Evolutionary conservation across 495 filamentous ascomycete genomes (phyloP).

Genomic region (Cercophora samala): DNA sequence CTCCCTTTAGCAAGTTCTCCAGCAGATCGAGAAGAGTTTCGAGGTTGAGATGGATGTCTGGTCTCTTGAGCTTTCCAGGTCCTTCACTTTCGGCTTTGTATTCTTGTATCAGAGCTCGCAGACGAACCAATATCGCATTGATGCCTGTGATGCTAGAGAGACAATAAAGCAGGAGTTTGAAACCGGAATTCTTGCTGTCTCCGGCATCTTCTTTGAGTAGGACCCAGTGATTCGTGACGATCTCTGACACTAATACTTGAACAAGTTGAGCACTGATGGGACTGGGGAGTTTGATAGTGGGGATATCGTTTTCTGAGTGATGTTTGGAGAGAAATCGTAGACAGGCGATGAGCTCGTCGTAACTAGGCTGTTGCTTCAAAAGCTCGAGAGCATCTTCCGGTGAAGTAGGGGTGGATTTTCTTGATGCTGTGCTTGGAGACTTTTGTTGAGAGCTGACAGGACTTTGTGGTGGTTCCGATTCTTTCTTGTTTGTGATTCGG

Average conservation of each 20-base stretch:
- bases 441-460: slow-evolving; percentile 20
- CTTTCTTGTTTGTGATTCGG: slow-evolving; percentile 14
- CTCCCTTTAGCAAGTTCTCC: slow-evolving; percentile 54
- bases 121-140: slow-evolving; percentile 61
- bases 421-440: slow-evolving; percentile 13
- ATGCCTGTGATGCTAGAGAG: slow-evolving; percentile 70
- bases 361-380: slow-evolving; percentile 63
- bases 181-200: slow-evolving; percentile 22
- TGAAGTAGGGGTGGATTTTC: slow-evolving; percentile 32
- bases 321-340: slow-evolving; percentile 53
- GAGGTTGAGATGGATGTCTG: slow-evolving; percentile 40
- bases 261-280: slow-evolving; percentile 67
- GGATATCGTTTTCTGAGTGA: slow-evolving; percentile 30
- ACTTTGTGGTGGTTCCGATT: background rate
- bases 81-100: slow-evolving; percentile 28
- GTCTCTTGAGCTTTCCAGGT: slow-evolving; percentile 32
- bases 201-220: slow-evolving; percentile 48
- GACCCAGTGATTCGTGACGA: slow-evolving; percentile 76
- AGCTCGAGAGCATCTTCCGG: slow-evolving; percentile 59
- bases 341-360: slow-evolving; percentile 50
- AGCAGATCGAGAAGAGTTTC: slow-evolving; percentile 43
- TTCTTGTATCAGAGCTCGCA: slow-evolving; percentile 53
- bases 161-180: slow-evolving; percentile 57
- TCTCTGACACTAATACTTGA: slow-evolving; percentile 63
- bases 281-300: slow-evolving; percentile 61